Evolutionary conservation across 148 eudicot species (phyloP), one percentile per base, ranked within the genome.

Genomic region (Fagopyrum tataricum): DNA sequence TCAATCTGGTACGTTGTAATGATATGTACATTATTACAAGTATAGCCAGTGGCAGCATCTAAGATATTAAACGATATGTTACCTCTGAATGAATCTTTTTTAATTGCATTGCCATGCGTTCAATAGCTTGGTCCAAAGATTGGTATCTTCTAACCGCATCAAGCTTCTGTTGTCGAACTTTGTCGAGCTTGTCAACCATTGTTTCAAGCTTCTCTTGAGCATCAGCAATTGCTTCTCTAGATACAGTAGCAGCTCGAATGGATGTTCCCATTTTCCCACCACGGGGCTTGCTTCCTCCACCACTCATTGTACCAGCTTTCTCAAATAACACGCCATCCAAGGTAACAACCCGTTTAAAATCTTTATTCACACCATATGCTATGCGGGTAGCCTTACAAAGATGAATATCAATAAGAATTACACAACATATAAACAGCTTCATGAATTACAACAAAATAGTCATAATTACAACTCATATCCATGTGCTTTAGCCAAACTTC

Each of bases 211-310:
- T 90, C 62, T 81, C 86, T 76, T 96, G 94, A 71, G 97, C 99
- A 76, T 79, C 78, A 61, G 85, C 84, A 67, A 96, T 78, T 40
- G 89, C 90, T 78, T 96, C 99, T 67, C 85, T 76, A 62, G 99
- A 92, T 75, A 96, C 91, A 81, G 91, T 87, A 44, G 87, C 81
- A 42, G 89, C 94, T 72, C 92, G 92, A 76, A 96, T 86, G 44
- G 97, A 87, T 40, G 92, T 86, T 46, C 96, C 97, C 96, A 96
- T 96, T 79, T 88, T 96, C 69, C 99, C 99, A 68, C 99, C 99
- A 18, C 99, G 94, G 69, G 99, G 99, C 78, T 87, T 90, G 78
- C 76, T 74, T 26, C 99, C 99, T 26, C 99, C 99, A 72, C 99
- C 99, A 81, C 88, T 88, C 97, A 96, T 96, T 13, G 99, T 96